A percentile compares a stretch with the other conserved stretches of the same genome.
Conservation (phyloP, 306 rosid species). For the Gastrolobium villosum region DNA sequence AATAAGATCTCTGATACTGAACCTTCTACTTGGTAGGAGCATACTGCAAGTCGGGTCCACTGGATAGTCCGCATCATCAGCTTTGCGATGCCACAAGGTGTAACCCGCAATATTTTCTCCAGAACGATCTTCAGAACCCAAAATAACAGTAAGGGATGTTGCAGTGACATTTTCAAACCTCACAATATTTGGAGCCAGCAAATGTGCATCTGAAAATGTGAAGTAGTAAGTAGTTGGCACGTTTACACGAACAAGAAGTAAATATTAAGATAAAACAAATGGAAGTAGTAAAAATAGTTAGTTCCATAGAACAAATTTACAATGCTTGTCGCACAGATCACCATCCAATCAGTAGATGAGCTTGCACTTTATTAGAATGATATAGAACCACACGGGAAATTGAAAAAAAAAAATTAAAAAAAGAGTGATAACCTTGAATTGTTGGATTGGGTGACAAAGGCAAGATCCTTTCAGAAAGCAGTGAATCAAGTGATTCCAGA, state of each 20-base stretch:
- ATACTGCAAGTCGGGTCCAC: slow-evolving; percentile 66
- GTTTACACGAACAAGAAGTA: not conserved
- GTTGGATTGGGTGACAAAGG: slow-evolving; percentile 50
- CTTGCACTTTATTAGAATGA: not conserved
- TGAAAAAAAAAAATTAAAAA: not conserved
- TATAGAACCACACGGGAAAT: slow-evolving; percentile 5
- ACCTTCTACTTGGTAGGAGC: slow-evolving; percentile 64
- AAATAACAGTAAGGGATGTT: slow-evolving; percentile 69
- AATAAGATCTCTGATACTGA: slow-evolving; percentile 61
- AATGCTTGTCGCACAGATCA: slow-evolving; percentile 23
- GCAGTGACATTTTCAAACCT: slow-evolving; percentile 79
- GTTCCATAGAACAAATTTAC: slow-evolving; percentile 5
- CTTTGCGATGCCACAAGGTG: slow-evolving; percentile 80
- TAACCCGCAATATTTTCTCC: slow-evolving; percentile 59
- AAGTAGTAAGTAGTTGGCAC: not conserved
- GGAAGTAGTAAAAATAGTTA: not conserved
- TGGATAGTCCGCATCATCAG: slow-evolving; percentile 63
- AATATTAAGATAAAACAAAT: slow-evolving; percentile 22
- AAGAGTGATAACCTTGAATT: slow-evolving; percentile 63
- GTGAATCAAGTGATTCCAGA: slow-evolving; percentile 74
- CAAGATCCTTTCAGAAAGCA: slow-evolving; percentile 53
- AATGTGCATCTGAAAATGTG: slow-evolving; percentile 64
- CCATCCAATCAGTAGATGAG: not conserved
- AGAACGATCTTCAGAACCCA: slow-evolving; percentile 61
- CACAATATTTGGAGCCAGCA: slow-evolving; percentile 62